Base-by-base conservation (phyloP, 2,329 filamentous ascomycete species). In the Graphiopsis chlorocephala region DNA sequence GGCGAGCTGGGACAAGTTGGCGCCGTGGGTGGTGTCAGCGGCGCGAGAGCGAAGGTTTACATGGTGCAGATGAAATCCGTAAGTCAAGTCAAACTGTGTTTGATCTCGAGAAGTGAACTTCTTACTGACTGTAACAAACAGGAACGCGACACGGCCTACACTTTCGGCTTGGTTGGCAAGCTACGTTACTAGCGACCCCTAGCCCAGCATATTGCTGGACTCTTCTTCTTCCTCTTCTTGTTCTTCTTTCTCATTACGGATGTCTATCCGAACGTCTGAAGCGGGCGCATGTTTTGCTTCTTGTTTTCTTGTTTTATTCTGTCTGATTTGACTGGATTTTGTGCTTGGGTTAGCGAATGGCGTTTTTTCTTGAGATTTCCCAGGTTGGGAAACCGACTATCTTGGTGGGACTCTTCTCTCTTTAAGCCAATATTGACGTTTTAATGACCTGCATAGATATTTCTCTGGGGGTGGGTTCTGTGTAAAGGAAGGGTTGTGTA, bases 1-100 rank as follows among this genome's bases (percentile, higher is more conserved):
- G 79, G 78, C 0, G 88, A 92, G 68, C 80, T 89, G 70, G 87
- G 87, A 57, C 85, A 88, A 68, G 82, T 85, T 0, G 80, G 81
- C 31, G 79, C 83, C 61, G 83, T 82, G 3, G 88, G 86, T 28
- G 87, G 88, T 35, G 84, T 86, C 4, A 69, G 72, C 47, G 82
- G 81, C 33, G 84, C 83, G 29, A 81, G 80, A 67, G 84, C 83
- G 48, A 84, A 80, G 67, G 82, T 88, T 12, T 90, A 87, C 73
- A 90, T 90, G 87, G 81, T 90, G 66, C 74, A 77, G 73, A 76
- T 77, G 75, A 77, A 76, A 68, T 75, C 73, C 66, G 75, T 76
- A 67, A 75, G 74, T 73, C 48, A 4, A 29, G 8, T 23, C 12
- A 29, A 1, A 4, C 26, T 4, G 3, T 17, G 25, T 4, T 3